Percentiles rank a stretch among this genome's conserved stretches.
Conservation (phyloP, 176 grass and related monocot species). For the Rhynchospora pubera region DNA sequence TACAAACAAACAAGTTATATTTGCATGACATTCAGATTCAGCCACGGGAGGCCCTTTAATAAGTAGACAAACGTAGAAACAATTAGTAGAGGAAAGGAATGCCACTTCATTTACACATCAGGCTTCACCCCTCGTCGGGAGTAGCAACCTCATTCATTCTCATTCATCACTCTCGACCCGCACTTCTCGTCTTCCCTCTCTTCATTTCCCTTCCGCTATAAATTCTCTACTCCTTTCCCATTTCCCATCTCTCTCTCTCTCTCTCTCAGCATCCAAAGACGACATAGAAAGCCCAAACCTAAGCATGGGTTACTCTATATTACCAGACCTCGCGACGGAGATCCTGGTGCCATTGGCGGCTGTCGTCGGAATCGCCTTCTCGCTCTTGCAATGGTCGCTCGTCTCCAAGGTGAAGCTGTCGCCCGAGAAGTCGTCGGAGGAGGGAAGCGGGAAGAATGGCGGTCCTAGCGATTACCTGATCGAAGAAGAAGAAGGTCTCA, state of each 20-base stretch:
- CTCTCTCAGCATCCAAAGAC: background rate
- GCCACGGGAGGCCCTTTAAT: background rate
- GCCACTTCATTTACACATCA: background rate
- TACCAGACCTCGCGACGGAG: slow-evolving; percentile 65
- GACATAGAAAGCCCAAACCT: background rate
- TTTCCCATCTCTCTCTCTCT: background rate
- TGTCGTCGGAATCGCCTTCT: slow-evolving; percentile 64
- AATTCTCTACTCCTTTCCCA: background rate
- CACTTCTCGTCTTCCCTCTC: background rate
- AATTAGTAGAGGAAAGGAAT: no score
- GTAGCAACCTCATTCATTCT: background rate
- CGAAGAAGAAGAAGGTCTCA: slow-evolving; percentile 51
- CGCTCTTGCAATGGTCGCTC: slow-evolving; percentile 59
- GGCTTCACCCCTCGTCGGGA: background rate
- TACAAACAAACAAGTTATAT: no score
- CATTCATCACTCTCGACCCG: slow-evolving; percentile 1
- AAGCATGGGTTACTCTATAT: slow-evolving; percentile 39
- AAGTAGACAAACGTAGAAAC: background rate
- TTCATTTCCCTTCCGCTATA: background rate
- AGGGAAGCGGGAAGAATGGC: slow-evolving; percentile 36
- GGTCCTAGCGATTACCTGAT: slow-evolving; percentile 39
- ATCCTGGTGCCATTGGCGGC: slow-evolving; percentile 56
- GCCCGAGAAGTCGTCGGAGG: slow-evolving; percentile 21
- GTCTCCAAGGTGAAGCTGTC: slow-evolving; percentile 70
- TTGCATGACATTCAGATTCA: background rate